Evolutionary conservation across 331 rosid species (phyloP), one percentile per base, ranked within the genome.

Genomic region (Ulmus americana): DNA sequence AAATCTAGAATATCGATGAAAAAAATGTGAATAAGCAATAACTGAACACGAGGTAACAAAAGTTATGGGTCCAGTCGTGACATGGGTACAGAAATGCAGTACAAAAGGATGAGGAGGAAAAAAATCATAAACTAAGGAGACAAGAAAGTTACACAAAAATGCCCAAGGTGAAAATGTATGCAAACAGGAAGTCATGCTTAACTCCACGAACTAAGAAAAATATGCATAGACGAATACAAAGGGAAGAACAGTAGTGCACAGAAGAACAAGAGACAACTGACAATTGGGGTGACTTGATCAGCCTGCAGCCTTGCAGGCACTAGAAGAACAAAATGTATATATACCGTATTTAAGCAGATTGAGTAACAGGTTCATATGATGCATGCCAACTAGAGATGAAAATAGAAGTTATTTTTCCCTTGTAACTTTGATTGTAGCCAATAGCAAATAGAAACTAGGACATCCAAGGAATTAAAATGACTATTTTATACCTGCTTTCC

Each of bases 401-500:
- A 63, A 55, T 35, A 39, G 9, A 8, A 42, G 40, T 61, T 22
- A 39, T 46, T 28, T 14, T 10, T 40, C 56, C 22, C 44, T 13
- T 1, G 22, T 20, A 20, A 35, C 55, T 56, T 38, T 41, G 43
- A 47, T 6, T 56, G 16, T 18, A 13, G 0, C 35, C 6, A 11
- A 7, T 16, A 10, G 35, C 40, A 52, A 71, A 50, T 1, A 22
- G 7, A 71, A 71, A 15, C 43, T 12, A 51, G 66, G 42, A 44
- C 11, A 14, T 6, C 16, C 10, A 13, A 39, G 39, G 16, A 50
- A 56, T 6, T 44, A 64, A 55, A 49, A 47, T 35, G 38, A 71
- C 59, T 42, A 12, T 55, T 66, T 40, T 55, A 61, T 85, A 90
- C 97, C 99, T 79, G 88, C 83, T 81, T 85, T 94, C 91, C 97